These are phyloP conservation scores for Davidsoniella virescens DNA, from an alignment of 2,329 filamentous ascomycete species.

Conservation along the genomic window DNA sequence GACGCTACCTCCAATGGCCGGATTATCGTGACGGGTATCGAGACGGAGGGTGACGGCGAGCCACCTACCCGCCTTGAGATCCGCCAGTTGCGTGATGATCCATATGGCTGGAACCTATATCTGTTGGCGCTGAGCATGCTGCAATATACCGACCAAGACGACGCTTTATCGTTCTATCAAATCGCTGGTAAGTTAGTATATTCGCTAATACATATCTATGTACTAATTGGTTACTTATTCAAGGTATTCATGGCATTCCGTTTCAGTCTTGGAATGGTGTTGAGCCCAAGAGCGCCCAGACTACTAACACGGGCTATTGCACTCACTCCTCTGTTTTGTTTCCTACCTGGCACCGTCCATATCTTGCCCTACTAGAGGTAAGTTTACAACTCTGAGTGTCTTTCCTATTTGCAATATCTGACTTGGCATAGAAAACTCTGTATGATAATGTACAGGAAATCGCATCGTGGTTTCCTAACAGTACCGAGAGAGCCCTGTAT, in stretches of 20 bases:
- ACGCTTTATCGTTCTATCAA: conserved; percentile 58
- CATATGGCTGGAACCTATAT: conserved; percentile 60
- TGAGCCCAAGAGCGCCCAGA: conserved; percentile 23
- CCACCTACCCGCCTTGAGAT: conserved; percentile 46
- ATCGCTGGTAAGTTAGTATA: conserved; percentile 43
- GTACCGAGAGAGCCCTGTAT: conserved; percentile 31
- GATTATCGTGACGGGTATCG: conserved; percentile 8
- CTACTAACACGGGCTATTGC: conserved; percentile 49
- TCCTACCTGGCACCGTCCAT: conserved; percentile 70
- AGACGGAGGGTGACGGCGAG: conserved; percentile 22
- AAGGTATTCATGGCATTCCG: conserved; percentile 69
- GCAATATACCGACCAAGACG: conserved; percentile 47
- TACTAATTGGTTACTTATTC: not conserved
- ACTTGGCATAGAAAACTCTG: conserved; percentile 12
- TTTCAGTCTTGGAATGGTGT: conserved; percentile 38
- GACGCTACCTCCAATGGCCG: not conserved
- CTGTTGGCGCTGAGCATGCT: conserved; percentile 59
- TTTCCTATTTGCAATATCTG: not conserved
- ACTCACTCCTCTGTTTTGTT: conserved; percentile 62
- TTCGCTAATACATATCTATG: not conserved
- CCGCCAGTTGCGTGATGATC: conserved; percentile 43
- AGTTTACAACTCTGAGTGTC: conserved; percentile 2
- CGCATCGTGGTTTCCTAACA: conserved; percentile 31
- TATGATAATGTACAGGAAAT: conserved; percentile 20
- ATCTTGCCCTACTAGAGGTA: conserved; percentile 47